These are phyloP conservation scores for Colletotrichum sp. DNA, from an alignment of 2,329 filamentous ascomycete genomes.

Conservation along the genomic window DNA sequence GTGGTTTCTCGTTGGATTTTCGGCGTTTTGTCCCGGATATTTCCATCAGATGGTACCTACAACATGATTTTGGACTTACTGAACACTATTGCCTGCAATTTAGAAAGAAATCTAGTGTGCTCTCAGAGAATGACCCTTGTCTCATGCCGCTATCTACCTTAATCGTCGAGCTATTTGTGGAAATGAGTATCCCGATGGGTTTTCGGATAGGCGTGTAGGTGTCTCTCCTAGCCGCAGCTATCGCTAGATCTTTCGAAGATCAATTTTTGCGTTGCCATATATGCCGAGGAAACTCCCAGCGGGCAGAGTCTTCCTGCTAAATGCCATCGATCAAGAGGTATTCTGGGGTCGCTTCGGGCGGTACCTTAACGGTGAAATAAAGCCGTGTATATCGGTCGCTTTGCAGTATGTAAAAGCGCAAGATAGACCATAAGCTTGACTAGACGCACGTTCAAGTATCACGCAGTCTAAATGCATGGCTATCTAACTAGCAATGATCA, in stretches of 20 bases:
- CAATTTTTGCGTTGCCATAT: neutral
- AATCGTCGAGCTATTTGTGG: neutral
- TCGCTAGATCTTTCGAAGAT: neutral
- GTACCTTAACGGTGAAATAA: neutral
- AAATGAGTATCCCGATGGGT: neutral
- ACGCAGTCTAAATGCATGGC: neutral
- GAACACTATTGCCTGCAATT: neutral
- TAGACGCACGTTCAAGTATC: neutral
- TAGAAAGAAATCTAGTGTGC: neutral
- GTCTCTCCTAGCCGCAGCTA: neutral
- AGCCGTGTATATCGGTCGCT: neutral
- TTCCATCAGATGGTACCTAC: too few species aligned
- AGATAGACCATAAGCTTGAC: accelerated
- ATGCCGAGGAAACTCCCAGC: neutral
- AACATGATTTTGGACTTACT: neutral
- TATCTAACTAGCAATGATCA: accelerated
- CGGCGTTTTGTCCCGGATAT: neutral
- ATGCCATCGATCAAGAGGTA: neutral
- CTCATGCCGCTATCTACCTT: neutral
- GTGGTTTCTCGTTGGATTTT: accelerated
- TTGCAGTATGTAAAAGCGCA: accelerated
- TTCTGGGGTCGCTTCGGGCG: neutral
- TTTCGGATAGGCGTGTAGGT: too few species aligned
- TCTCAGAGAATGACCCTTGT: neutral
- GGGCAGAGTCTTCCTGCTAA: neutral